Percentiles rank a stretch among this genome's conserved stretches.
phyloP scores from a whole-genome alignment of 2,329 filamentous ascomycete genomes.

The Cryphonectria carpinicola region DNA sequence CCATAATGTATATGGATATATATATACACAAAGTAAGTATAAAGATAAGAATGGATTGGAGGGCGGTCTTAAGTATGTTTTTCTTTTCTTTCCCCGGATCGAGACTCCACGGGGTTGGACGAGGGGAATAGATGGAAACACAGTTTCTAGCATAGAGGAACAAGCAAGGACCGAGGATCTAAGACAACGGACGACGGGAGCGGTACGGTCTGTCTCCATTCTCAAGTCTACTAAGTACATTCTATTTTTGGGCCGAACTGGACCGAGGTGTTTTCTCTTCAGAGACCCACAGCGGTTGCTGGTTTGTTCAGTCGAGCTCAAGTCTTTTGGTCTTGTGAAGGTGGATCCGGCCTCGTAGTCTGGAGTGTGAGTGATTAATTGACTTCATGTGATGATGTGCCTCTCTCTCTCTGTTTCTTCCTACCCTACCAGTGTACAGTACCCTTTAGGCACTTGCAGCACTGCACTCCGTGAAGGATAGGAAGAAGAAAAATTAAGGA shows the following conservation, averaged over 20 bases:
- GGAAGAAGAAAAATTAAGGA: too few species aligned
- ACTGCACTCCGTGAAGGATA: not conserved
- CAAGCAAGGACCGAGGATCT: not conserved
- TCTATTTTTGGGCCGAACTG: not conserved
- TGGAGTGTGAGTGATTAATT: not conserved
- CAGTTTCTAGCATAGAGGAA: not conserved
- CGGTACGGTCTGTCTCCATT: conserved; percentile 7
- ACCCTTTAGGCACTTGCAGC: not conserved
- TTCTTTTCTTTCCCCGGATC: not conserved
- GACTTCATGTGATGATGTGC: not conserved
- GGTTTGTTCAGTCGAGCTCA: not conserved
- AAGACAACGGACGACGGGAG: not conserved
- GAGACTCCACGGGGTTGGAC: not conserved
- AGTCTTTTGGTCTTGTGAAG: not conserved
- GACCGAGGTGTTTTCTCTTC: not conserved
- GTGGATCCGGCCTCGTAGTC: not conserved
- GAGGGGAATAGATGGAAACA: not conserved
- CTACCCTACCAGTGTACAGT: not conserved
- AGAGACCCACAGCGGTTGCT: conserved; percentile 1
- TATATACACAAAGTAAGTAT: not conserved
- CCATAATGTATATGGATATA: conserved; percentile 45
- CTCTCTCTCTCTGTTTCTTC: not conserved
- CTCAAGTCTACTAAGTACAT: not conserved
- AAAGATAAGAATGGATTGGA: not conserved
- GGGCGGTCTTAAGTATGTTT: not conserved